phyloP scores from a whole-genome alignment of 176 grass and related monocot genomes.

The Lolium rigidum region DNA sequence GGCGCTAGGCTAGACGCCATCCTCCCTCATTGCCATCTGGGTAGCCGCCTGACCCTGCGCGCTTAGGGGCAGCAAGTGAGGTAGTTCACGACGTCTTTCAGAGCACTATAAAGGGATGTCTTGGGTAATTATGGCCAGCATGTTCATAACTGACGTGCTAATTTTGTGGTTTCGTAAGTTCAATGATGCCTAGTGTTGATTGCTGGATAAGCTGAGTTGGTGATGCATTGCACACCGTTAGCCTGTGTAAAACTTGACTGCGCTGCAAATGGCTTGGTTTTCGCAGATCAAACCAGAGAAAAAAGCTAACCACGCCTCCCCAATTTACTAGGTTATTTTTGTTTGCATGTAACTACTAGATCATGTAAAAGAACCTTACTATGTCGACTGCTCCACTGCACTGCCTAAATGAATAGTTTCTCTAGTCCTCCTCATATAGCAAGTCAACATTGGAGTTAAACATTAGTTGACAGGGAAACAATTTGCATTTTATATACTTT shows the following conservation, averaged over 20 bases:
- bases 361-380: constrained; percentile 4
- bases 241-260: not conserved
- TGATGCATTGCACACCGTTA: too few relatives aligned
- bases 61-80: too few relatives aligned
- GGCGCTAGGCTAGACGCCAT: not conserved
- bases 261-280: not conserved
- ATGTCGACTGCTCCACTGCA: not conserved
- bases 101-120: not conserved
- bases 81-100: not conserved
- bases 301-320: not conserved
- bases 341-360: not conserved
- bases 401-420: not conserved
- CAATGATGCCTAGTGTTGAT: not conserved
- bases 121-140: constrained; percentile 3
- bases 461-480: not conserved
- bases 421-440: not conserved
- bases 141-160: not conserved
- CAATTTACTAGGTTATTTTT: constrained; percentile 6
- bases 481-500: not conserved
- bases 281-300: not conserved
- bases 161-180: not conserved
- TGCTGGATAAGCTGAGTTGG: constrained; percentile 11
- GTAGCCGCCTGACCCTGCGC: not conserved
- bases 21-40: not conserved
- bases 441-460: constrained; percentile 21